Conservation (phyloP, 345 rosid genomes). For the Boechera divaricarpa region DNA sequence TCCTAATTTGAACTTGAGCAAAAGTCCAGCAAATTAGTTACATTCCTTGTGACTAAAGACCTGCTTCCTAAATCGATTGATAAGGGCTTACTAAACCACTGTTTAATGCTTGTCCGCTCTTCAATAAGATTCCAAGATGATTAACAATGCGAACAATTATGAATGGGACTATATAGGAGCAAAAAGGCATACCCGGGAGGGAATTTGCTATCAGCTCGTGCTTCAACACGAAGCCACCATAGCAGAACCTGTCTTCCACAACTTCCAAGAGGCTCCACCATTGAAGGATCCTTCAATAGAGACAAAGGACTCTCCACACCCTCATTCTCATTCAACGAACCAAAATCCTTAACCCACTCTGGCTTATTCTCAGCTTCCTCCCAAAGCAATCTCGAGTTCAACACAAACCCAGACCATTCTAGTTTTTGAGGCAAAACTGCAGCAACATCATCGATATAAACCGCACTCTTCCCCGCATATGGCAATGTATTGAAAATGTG, state of each 20-base stretch:
- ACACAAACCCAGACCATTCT: slow-evolving; percentile 97
- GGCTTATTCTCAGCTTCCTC: slow-evolving; percentile 72
- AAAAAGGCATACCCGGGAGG: slow-evolving; percentile 73
- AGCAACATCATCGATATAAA: slow-evolving; percentile 79
- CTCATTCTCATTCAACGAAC: slow-evolving; percentile 48
- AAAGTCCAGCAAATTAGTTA: slow-evolving; percentile 1
- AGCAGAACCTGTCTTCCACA: slow-evolving; percentile 89
- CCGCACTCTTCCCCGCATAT: slow-evolving; percentile 65
- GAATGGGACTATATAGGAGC: neutral
- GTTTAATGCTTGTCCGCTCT: neutral
- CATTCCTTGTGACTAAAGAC: slow-evolving; percentile 22
- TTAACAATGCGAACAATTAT: neutral
- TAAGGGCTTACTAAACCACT: neutral
- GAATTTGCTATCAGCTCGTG: slow-evolving; percentile 97
- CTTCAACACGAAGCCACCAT: slow-evolving; percentile 99
- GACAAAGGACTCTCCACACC: slow-evolving; percentile 75
- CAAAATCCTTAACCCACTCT: slow-evolving; percentile 82
- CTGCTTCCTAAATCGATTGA: neutral
- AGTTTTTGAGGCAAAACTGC: slow-evolving; percentile 81
- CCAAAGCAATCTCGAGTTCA: slow-evolving; percentile 92
- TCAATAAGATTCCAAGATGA: neutral
- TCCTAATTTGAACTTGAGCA: neutral
- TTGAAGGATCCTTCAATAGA: slow-evolving; percentile 67
- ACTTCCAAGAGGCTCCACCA: slow-evolving; percentile 94
- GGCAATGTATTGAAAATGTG: slow-evolving; percentile 77